Evolutionary conservation across 2,329 filamentous ascomycete species (phyloP), one percentile per base, ranked within the genome.

Genomic region (Diplodia scrobiculata): DNA sequence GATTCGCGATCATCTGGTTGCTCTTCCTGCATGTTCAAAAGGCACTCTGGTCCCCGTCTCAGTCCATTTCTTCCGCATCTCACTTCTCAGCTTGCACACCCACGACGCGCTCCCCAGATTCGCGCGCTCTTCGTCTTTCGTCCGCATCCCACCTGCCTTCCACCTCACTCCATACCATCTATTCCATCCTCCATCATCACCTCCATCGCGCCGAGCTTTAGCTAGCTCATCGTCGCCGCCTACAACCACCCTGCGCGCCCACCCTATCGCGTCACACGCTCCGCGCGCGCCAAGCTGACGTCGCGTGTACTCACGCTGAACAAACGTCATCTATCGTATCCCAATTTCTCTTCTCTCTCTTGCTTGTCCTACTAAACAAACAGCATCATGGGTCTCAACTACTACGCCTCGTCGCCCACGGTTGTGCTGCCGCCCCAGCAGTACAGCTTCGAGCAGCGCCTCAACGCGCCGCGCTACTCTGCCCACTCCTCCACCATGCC

Each of bases 331-430:
- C 36, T 54, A 55, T 45, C 54, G 58, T 67, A 63, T 67, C 54
- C 55, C 27, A 50, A 21, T 60, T 67, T 63, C 50, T 50, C 47
- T 63, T 66, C 51, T 50, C 55, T 7, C 34, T 68, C 62, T 41
- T 62, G 65, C 63, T 58, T 67, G 58, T 48, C 55, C 69, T 76
- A 78, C 76, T 77, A 76, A 78, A 76, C 74, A 74, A 67, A 73
- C 76, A 78, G 76, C 74, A 74, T 70, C 70, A 79, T 79, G 77
- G 77, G 74, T 71, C 75, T 78, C 68, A 78, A 80, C 74, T 76
- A 78, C 70, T 81, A 81, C 73, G 80, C 78, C 72, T 80, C 80
- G 47, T 79, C 80, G 64, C 80, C 81, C 51, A 80, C 79, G 45
- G 77, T 82, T 67, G 78, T 81, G 69, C 75, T 82, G 67, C 79